Evolutionary conservation across 352 stramenopile species (phyloP).

Genomic region (Globisporangium perplexum): DNA sequence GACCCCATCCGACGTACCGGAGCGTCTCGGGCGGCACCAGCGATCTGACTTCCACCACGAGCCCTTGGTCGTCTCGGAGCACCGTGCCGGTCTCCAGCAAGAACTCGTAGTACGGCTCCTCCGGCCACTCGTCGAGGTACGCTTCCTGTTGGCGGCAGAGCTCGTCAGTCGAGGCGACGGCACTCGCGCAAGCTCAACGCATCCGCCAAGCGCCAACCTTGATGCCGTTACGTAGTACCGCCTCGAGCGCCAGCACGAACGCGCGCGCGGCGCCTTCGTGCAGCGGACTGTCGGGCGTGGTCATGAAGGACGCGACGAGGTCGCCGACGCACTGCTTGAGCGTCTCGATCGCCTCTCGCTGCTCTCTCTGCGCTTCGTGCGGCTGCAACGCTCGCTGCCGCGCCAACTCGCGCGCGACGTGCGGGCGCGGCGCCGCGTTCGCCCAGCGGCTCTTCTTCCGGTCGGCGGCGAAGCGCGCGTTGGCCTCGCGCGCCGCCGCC

Average conservation of each 20-base stretch:
- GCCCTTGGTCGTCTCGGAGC: conserved; percentile 57
- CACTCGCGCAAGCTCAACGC: neutral
- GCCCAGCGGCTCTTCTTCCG: conserved; percentile 15
- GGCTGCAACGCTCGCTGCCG: conserved; percentile 20
- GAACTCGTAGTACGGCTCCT: conserved; percentile 71
- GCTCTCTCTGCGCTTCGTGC: conserved; percentile 22
- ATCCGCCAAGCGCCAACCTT: conserved; percentile 24
- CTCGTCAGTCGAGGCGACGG: neutral
- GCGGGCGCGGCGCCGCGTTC: conserved; percentile 20
- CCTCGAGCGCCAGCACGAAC: conserved; percentile 59
- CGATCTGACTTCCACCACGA: conserved; percentile 48
- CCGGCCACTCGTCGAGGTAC: conserved; percentile 44
- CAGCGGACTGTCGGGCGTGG: conserved; percentile 56
- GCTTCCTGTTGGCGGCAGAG: conserved; percentile 20
- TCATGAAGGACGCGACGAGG: conserved; percentile 67
- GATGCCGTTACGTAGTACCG: conserved; percentile 57
- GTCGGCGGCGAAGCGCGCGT: conserved; percentile 14
- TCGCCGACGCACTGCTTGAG: conserved; percentile 49
- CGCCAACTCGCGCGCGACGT: conserved; percentile 31
- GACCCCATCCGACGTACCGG: conserved; percentile 56
- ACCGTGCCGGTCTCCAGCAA: conserved; percentile 53
- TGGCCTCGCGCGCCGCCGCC: conserved; percentile 38
- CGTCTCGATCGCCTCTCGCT: conserved; percentile 20
- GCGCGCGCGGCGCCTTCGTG: conserved; percentile 62
- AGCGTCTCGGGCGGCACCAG: conserved; percentile 27